Base-by-base conservation (phyloP, 805 yeast species). In the Blastobotrys terrestris region DNA sequence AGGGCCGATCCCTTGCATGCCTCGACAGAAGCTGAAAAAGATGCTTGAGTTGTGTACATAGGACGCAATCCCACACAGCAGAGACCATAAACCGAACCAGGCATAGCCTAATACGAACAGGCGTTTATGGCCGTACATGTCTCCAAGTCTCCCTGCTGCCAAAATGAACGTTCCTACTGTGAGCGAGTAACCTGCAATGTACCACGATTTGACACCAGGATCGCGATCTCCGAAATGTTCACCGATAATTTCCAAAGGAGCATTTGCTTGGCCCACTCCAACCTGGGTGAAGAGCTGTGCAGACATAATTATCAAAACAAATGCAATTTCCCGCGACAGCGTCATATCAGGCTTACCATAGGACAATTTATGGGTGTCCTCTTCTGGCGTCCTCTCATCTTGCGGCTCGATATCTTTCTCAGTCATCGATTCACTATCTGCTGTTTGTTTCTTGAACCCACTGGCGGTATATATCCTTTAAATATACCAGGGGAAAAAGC, bases 161-260 rank as follows among this genome's bases (percentile, higher is more conserved):
- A 86, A 65, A 49, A 86, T 85, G 56, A 85, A 80, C 0, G 92
- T 83, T 11, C 92, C 92, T 3, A 84, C 79, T 0, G 88, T 80
- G 51, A 86, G 67, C 0, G 88, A 81, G 63, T 79, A 84, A 0
- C 87, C 77, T 1, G 90, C 89, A 73, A 81, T 75, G 62, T 81
- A 79, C 94, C 95, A 84, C 2, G 73, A 59, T 50, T 73, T 66
- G 48, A 72, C 67, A 6, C 71, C 73, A 14, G 63, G 60, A 7
- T 66, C 52, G 19, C 53, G 51, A 1, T 56, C 56, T 18, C 60
- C 57, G 44, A 72, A 72, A 40, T 60, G 54, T 11, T 55, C 54
- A 5, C 68, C 68, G 2, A 75, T 66, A 16, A 57, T 59, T 20
- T 61, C 48, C 57, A 66, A 52, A 47, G 68, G 53, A 49, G 67